Conservation (phyloP, 2,329 filamentous ascomycete genomes). For the Paecilomyces sp. region DNA sequence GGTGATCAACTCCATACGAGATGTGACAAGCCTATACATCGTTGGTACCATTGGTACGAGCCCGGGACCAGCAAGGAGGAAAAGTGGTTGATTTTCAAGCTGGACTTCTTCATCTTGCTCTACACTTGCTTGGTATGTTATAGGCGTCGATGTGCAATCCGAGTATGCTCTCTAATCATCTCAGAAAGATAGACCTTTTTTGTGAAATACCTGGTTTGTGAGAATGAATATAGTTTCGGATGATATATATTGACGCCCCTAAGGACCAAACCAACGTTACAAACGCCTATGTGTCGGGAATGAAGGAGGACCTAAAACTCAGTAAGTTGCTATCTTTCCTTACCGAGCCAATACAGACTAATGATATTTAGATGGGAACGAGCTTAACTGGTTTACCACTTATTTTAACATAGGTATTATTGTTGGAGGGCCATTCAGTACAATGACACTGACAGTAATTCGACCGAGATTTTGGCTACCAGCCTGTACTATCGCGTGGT, state of each 20-base stretch:
- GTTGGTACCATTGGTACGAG: conserved; percentile 3
- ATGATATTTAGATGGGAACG: conserved; percentile 1
- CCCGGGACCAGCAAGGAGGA: conserved; percentile 13
- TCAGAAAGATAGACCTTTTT: conserved; percentile 17
- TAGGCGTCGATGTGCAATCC: not conserved
- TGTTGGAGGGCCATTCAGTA: conserved; percentile 2
- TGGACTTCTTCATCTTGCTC: conserved; percentile 39
- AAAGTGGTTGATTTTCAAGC: conserved; percentile 40
- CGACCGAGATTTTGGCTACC: conserved; percentile 2
- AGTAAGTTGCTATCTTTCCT: not conserved
- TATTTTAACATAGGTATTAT: conserved; percentile 5
- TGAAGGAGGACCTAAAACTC: conserved; percentile 44
- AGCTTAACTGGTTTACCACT: conserved; percentile 4
- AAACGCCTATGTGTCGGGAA: conserved; percentile 17
- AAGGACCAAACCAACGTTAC: conserved; percentile 36
- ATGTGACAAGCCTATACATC: not conserved
- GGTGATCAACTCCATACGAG: not conserved
- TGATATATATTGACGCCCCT: not conserved
- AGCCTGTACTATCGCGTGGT: conserved; percentile 1
- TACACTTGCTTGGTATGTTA: conserved; percentile 34
- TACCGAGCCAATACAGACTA: not conserved
- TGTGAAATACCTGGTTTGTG: conserved; percentile 29
- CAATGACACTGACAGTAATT: not conserved
- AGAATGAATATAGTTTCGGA: not conserved
- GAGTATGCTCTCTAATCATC: not conserved